Evolutionary conservation across 2,329 filamentous ascomycete species (phyloP), one percentile per base, ranked within the genome.

Genomic region (Fusarium aywerte): DNA sequence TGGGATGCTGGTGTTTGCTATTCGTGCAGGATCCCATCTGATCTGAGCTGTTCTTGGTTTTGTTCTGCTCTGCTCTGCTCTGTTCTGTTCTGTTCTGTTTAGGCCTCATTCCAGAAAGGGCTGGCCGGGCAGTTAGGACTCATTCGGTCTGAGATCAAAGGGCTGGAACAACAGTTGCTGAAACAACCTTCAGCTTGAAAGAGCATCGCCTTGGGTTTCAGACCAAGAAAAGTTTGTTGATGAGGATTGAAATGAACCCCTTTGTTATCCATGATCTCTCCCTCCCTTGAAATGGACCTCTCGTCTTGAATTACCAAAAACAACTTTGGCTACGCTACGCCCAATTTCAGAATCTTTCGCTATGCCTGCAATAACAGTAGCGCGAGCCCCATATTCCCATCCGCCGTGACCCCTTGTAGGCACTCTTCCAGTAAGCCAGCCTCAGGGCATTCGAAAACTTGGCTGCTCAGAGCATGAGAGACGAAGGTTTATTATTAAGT

Each of bases 301-400:
- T 47, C 32, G 61, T 67, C 47, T 60, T 69, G 51, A 42, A 53
- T 45, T 53, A 45, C 53, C 54, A 60, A 27, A 38, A 11, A 25
- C 32, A 49, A 49, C 21, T 27, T n/a, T 49, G 45, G 33, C 32
- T 49, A 52, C 69, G 65, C 69, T 66, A 67, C 56, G 61, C 58
- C 71, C 54, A 70, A 63, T 69, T 63, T 65, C 69, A 72, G 65
- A 55, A 58, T 50, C 55, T 56, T 44, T 68, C 64, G 61, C 47
- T 56, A 62, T 72, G 71, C 67, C 69, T 58, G 60, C 55, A 73
- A 73, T 59, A 49, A 61, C 68, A 67, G 72, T 73, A 73, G 71
- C 65, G 69, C 50, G 33, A 65, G 39, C 54, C 67, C 40, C 62
- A 69, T 61, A 54, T 43, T n/a, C 25, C 27, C 56, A 61, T 58